Conservation (phyloP, 1,284 basidiomycete genomes). For the Earliella scabrosa region DNA sequence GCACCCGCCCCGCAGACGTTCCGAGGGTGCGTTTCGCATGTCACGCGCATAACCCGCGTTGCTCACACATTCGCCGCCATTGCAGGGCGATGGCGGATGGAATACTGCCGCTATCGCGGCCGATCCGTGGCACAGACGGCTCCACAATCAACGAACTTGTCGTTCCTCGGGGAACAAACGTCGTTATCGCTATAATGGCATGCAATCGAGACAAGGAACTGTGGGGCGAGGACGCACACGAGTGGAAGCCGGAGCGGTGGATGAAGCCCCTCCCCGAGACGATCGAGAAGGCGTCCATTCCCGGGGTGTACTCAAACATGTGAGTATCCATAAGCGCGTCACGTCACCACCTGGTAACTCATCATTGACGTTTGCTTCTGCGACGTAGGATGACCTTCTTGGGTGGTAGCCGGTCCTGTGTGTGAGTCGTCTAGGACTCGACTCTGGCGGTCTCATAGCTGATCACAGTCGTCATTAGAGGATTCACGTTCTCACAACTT, state of each 20-base stretch:
- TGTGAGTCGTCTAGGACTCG: neutral
- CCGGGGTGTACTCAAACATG: slow-evolving; percentile 4
- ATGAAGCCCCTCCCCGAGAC: neutral
- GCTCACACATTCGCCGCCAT: no score
- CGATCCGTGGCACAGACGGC: slow-evolving; percentile 26
- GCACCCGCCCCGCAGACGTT: neutral
- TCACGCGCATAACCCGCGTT: neutral
- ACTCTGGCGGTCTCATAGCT: slow-evolving; percentile 4
- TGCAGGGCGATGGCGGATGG: slow-evolving; percentile 3
- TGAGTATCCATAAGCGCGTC: neutral
- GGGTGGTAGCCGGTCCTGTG: neutral
- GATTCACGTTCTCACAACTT: neutral
- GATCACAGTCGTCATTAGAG: neutral
- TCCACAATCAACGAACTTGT: slow-evolving; percentile 40
- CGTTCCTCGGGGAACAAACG: neutral
- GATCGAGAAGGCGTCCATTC: neutral
- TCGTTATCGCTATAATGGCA: neutral
- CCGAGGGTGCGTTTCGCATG: neutral
- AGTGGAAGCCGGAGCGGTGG: slow-evolving; percentile 4
- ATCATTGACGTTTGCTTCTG: neutral
- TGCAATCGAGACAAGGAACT: neutral
- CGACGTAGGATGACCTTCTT: slow-evolving; percentile 5
- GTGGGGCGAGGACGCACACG: slow-evolving; percentile 3
- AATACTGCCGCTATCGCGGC: neutral
- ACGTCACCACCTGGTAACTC: neutral